Evolutionary conservation across 192 early-diverging fungal species (phyloP), one percentile per base, ranked within the genome.

Genomic region (Physocladia obscura): DNA sequence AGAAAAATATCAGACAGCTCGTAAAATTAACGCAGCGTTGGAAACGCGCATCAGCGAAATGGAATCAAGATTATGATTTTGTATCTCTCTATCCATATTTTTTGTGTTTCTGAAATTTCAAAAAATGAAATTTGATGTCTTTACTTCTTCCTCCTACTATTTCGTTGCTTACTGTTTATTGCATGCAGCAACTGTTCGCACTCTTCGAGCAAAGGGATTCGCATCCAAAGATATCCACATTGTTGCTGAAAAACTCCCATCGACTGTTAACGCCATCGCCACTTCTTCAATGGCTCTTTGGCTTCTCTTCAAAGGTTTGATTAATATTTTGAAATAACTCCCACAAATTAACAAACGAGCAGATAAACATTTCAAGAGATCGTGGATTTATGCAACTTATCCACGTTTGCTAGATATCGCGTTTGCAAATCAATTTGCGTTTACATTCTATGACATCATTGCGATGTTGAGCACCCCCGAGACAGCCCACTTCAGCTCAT

Each of bases 181-280:
- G n/a, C n/a, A n/a, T n/a, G n/a, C n/a, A n/a, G n/a, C n/a, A n/a
- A n/a, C n/a, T n/a, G n/a, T n/a, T n/a, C n/a, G n/a, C n/a, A n/a
- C n/a, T n/a, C n/a, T n/a, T n/a, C n/a, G n/a, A n/a, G n/a, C n/a
- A n/a, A n/a, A n/a, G n/a, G n/a, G n/a, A n/a, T n/a, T n/a, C n/a
- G n/a, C n/a, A n/a, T n/a, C n/a, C n/a, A n/a, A n/a, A n/a, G n/a
- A n/a, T n/a, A n/a, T n/a, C n/a, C n/a, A n/a, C n/a, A n/a, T n/a
- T n/a, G 40, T 73, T 13, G 75, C 75, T 21, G 70, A 77, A 36
- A 77, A 77, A 70, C 49, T 77, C 29, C 75, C 75, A 6, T 72
- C 70, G 1, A 77, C 70, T 34, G 38, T 77, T 27, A 73, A 62
- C 57, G 69, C 70, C 15, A 57, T 77, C 29, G 11, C 56, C 5